phyloP scores from a whole-genome alignment of 257 asterid species.

The Plantago ovata region DNA sequence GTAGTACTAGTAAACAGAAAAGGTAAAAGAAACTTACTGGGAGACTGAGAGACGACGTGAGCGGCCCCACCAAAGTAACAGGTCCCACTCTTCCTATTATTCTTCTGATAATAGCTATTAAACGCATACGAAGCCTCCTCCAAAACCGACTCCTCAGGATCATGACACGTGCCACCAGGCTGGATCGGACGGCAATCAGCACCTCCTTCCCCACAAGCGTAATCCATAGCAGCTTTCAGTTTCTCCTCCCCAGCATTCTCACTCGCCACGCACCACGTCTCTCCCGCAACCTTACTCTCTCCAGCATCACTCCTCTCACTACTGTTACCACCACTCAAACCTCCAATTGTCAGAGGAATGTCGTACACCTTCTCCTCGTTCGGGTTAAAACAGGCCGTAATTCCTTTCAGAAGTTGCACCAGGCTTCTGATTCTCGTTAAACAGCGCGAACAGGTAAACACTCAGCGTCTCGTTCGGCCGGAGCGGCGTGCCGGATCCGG shows the following conservation, averaged over 20 bases:
- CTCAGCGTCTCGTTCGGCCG: constrained; percentile 46
- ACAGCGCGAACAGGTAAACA: constrained; percentile 57
- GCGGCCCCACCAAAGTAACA: constrained; percentile 62
- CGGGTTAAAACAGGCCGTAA: constrained; percentile 65
- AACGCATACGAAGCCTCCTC: constrained; percentile 67
- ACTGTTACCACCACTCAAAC: constrained; percentile 22
- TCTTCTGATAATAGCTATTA: constrained; percentile 64
- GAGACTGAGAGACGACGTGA: constrained; percentile 37
- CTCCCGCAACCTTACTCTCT: neutral
- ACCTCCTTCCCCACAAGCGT: constrained; percentile 62
- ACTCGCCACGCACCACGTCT: constrained; percentile 70
- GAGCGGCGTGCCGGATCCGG: constrained; percentile 58
- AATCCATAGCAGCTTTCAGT: constrained; percentile 41
- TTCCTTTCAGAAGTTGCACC: constrained; percentile 62
- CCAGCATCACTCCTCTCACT: neutral
- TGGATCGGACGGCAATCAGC: constrained; percentile 69
- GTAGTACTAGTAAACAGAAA: neutral
- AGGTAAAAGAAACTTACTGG: constrained; percentile 20
- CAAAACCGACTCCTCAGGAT: constrained; percentile 34
- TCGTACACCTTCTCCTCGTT: constrained; percentile 48
- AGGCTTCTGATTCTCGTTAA: constrained; percentile 55
- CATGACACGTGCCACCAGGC: constrained; percentile 46
- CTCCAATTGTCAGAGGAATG: constrained; percentile 28
- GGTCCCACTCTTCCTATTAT: constrained; percentile 41
- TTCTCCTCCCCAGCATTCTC: constrained; percentile 27